phyloP scores from a whole-genome alignment of 2,329 filamentous ascomycete genomes.

The Colletotrichum phormii region DNA sequence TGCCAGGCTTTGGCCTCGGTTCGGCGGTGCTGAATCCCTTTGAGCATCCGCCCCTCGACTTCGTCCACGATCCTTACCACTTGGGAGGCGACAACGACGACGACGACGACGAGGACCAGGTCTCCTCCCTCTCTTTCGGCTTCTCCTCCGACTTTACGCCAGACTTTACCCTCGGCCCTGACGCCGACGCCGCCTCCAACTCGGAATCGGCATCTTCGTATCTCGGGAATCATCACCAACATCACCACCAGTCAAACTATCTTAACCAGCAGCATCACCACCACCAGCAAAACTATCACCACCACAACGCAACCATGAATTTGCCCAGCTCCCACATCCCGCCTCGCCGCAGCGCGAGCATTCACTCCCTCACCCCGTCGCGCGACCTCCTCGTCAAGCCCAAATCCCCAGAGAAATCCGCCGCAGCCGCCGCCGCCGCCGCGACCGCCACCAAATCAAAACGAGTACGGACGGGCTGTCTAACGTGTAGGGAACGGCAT shows the following conservation, averaged over 20 bases:
- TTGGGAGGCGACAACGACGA: constrained; percentile 17
- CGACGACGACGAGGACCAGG: constrained; percentile 30
- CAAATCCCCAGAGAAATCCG: constrained; percentile 31
- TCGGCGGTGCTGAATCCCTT: constrained; percentile 43
- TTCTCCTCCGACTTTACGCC: constrained; percentile 35
- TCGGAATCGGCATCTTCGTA: constrained; percentile 8
- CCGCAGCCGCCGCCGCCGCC: constrained; percentile 31
- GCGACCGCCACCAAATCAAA: constrained; percentile 72
- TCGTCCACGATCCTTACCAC: constrained; percentile 28
- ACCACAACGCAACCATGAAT: constrained; percentile 42
- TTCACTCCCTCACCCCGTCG: constrained; percentile 35
- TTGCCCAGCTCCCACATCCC: constrained; percentile 38
- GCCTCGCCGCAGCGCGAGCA: constrained; percentile 36
- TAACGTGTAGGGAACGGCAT: constrained; percentile 90
- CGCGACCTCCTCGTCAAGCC: constrained; percentile 32
- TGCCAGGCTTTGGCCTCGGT: constrained; percentile 49
- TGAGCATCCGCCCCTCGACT: constrained; percentile 34
- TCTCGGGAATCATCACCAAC: constrained; percentile 40
- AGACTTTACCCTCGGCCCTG: constrained; percentile 18
- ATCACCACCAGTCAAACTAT: constrained; percentile 39
- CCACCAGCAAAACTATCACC: constrained; percentile 44
- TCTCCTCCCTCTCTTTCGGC: constrained; percentile 41
- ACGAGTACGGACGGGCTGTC: constrained; percentile 87
- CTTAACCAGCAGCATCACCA: constrained; percentile 8
- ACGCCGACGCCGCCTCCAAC: constrained; percentile 7